Percentiles rank a stretch among this genome's conserved stretches.
Evolutionary conservation across 768 basidiomycete genomes (phyloP).

Genomic region (Suillus sp.): DNA sequence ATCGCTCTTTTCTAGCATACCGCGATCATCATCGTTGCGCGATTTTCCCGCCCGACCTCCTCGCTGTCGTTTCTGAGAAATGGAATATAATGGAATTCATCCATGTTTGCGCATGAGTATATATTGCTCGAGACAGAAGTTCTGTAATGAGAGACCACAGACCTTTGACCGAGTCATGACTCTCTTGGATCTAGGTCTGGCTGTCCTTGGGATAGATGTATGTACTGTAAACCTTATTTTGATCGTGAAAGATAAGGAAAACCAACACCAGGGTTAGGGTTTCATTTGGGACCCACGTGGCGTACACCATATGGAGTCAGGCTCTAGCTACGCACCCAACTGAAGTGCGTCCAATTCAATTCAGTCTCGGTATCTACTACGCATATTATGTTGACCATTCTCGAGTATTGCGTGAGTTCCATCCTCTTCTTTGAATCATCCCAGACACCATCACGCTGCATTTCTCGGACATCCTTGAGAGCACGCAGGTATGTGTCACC

Average conservation of each 20-base stretch:
- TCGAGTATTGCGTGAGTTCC: conserved; percentile 74
- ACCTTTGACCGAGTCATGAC: conserved; percentile 16
- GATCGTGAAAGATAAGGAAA: conserved; percentile 4
- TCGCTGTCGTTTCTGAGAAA: conserved; percentile 22
- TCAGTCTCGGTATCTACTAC: conserved; percentile 96
- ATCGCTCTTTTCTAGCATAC: conserved; percentile 56
- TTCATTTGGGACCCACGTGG: background rate
- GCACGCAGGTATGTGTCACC: conserved; percentile 60
- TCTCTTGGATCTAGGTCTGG: background rate
- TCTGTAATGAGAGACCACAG: background rate
- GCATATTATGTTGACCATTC: conserved; percentile 95
- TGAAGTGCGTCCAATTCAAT: conserved; percentile 93
- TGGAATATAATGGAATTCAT: background rate
- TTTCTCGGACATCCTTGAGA: conserved; percentile 82
- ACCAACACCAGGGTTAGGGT: conserved; percentile 12
- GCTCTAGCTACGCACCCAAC: too few species aligned
- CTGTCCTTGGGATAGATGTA: background rate
- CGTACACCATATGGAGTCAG: too few species aligned
- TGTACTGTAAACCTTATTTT: background rate
- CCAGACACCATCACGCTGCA: conserved; percentile 86
- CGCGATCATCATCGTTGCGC: conserved; percentile 45
- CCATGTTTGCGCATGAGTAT: conserved; percentile 2
- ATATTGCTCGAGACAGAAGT: background rate
- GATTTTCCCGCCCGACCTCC: conserved; percentile 20
- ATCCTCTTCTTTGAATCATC: conserved; percentile 49